Base-by-base conservation (phyloP, 371 early-diverging fungal species). In the Lichtheimia corymbifera region DNA sequence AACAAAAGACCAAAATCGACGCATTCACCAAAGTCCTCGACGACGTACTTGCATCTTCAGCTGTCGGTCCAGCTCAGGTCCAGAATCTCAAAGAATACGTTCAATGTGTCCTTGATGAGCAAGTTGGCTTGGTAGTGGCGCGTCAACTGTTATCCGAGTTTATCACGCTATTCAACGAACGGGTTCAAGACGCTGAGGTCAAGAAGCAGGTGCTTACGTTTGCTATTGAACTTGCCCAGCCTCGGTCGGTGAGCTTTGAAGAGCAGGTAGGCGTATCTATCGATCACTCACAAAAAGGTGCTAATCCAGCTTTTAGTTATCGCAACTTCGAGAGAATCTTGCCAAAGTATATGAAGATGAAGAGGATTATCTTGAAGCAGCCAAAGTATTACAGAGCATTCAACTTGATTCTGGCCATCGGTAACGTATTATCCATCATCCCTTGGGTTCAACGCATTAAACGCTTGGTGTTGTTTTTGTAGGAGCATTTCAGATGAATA, bases 351-450 rank as follows among this genome's bases (percentile, higher is more conserved):
- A 84, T 59, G 93, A 94, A 64, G 75, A 72, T 13, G 87, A 91
- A 49, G 91, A 93, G 56, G 88, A 92, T 2, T 93, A 89, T 86
- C 57, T 82, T 17, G 88, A 88, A 51, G 93, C 96, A 9, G 94
- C 95, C 7, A 79, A 79, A 59, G 83, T 85, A 5, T 75, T 96
- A 25, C 88, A 91, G 78, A 90, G 90, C 13, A 91, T 96, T 50
- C 89, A 93, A 1, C 75, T 94, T 41, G 96, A 94, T 59, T 91
- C 92, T 3, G 94, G 93, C 15, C 92, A 91, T 72, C 85, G 94
- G 85, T 85, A 84, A 62, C 55, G 2, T 15, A 15, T 12, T 2
- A 35, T 35, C 1, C 9, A 2, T 2, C 9, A 9, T 11, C 9
- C 11, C 11, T 9, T 35, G 4, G 2, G 35, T 11, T 35, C 28